Conservation (phyloP, 2,329 filamentous ascomycete species). For the Podosphaera aphanis region DNA sequence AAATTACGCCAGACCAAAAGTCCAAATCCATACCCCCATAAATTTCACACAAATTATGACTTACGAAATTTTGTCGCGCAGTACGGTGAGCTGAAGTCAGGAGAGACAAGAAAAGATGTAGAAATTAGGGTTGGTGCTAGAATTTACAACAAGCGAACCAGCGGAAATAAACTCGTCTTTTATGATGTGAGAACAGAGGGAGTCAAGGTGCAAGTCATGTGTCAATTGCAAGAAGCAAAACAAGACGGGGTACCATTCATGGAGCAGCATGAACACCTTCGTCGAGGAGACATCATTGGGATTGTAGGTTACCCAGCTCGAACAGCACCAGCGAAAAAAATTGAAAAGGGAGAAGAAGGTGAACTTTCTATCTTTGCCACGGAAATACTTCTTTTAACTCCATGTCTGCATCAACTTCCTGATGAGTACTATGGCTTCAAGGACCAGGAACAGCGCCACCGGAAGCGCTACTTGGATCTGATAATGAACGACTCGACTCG, state of each 20-base stretch:
- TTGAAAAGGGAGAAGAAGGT: conserved; percentile 52
- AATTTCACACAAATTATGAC: conserved; percentile 70
- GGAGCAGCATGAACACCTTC: conserved; percentile 70
- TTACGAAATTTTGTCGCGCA: conserved; percentile 58
- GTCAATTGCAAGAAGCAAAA: conserved; percentile 57
- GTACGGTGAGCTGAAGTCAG: conserved; percentile 64
- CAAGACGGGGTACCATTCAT: conserved; percentile 47
- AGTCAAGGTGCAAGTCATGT: conserved; percentile 72
- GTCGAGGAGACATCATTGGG: conserved; percentile 82
- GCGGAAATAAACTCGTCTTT: conserved; percentile 71
- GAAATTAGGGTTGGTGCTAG: conserved; percentile 58
- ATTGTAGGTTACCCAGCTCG: conserved; percentile 64
- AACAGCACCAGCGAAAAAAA: conserved; percentile 77
- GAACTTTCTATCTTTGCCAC: conserved; percentile 86
- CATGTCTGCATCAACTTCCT: conserved; percentile 76
- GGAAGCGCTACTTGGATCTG: conserved; percentile 81
- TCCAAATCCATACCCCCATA: conserved; percentile 79
- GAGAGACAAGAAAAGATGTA: conserved; percentile 56
- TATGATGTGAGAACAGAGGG: conserved; percentile 66
- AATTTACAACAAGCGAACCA: conserved; percentile 69
- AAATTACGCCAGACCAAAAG: conserved; percentile 49
- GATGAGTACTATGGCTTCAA: conserved; percentile 86
- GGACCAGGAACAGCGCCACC: conserved; percentile 79
- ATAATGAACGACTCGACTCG: conserved; percentile 78
- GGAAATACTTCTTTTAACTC: conserved; percentile 65